Evolutionary conservation across 2,329 filamentous ascomycete species (phyloP).

Genomic region (Stromatinia cepivora): DNA sequence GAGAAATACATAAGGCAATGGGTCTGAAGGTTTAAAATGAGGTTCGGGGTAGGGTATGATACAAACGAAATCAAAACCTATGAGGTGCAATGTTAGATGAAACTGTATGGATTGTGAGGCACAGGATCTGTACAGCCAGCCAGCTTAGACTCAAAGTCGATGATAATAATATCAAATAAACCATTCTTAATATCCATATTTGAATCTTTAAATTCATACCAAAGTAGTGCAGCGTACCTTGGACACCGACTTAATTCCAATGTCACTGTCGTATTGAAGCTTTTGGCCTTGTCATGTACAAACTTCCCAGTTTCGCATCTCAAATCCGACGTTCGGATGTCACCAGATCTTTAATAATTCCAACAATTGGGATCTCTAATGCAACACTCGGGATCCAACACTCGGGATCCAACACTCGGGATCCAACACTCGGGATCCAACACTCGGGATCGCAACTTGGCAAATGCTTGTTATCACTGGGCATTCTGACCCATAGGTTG

Average conservation of each 20-base stretch:
- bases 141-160: not conserved
- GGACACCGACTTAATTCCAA: not conserved
- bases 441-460: constrained; percentile 3
- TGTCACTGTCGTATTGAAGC: constrained; percentile 1
- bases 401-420: not conserved
- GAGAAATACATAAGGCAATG: no score
- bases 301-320: constrained; percentile 1
- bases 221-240: not conserved
- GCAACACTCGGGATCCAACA: not conserved
- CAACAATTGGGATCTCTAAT: not conserved
- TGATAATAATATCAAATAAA: not conserved
- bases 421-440: constrained; percentile 9
- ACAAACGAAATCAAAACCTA: not conserved
- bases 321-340: not conserved
- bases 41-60: not conserved
- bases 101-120: not conserved
- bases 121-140: not conserved
- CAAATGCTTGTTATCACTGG: constrained; percentile 2
- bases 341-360: not conserved
- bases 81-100: not conserved
- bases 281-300: not conserved
- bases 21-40: not conserved
- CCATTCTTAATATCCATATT: not conserved
- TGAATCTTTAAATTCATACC: not conserved
- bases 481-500: not conserved